Evolutionary conservation across 805 yeast genomes (phyloP).

Genomic region (Phaffomyces thermotolerans): DNA sequence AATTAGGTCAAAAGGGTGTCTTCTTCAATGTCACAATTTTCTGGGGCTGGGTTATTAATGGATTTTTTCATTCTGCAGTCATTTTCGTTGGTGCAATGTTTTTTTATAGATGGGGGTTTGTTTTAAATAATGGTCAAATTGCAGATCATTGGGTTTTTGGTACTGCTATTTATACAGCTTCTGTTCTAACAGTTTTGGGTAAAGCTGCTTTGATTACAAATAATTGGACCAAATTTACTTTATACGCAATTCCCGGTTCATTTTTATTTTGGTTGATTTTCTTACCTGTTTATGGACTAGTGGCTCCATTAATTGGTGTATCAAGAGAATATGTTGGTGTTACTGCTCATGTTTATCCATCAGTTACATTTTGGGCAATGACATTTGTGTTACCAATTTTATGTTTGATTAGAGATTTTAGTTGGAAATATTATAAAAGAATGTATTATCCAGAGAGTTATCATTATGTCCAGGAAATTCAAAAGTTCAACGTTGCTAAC

Average conservation of each 20-base stretch:
- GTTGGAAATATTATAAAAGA: slow-evolving; percentile 92
- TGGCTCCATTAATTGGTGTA: slow-evolving; percentile 78
- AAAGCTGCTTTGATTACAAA: slow-evolving; percentile 91
- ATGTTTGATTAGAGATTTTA: slow-evolving; percentile 79
- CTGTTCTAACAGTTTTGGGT: slow-evolving; percentile 83
- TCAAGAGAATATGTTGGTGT: slow-evolving; percentile 84
- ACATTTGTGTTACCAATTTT: slow-evolving; percentile 65
- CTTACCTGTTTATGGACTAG: slow-evolving; percentile 78
- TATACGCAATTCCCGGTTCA: slow-evolving; percentile 93
- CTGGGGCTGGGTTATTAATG: slow-evolving; percentile 97
- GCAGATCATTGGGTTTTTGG: slow-evolving; percentile 97
- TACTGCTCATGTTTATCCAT: slow-evolving; percentile 64
- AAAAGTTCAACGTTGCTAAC: slow-evolving; percentile 88
- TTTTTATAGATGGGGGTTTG: slow-evolving; percentile 63
- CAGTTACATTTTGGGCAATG: slow-evolving; percentile 78
- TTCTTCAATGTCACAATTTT: slow-evolving; percentile 88
- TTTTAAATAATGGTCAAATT: slow-evolving; percentile 56
- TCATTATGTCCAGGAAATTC: slow-evolving; percentile 94
- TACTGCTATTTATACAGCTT: slow-evolving; percentile 78
- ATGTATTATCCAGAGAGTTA: slow-evolving; percentile 88
- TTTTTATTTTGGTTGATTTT: slow-evolving; percentile 74
- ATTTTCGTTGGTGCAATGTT: slow-evolving; percentile 66
- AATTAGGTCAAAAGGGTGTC: slow-evolving; percentile 79
- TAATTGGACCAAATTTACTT: slow-evolving; percentile 90
- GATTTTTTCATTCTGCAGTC: slow-evolving; percentile 87